A percentile compares a stretch with the other conserved stretches of the same genome.
Evolutionary conservation across 2,329 filamentous ascomycete genomes (phyloP).

Genomic region (Gaeumannomyces sp.): DNA sequence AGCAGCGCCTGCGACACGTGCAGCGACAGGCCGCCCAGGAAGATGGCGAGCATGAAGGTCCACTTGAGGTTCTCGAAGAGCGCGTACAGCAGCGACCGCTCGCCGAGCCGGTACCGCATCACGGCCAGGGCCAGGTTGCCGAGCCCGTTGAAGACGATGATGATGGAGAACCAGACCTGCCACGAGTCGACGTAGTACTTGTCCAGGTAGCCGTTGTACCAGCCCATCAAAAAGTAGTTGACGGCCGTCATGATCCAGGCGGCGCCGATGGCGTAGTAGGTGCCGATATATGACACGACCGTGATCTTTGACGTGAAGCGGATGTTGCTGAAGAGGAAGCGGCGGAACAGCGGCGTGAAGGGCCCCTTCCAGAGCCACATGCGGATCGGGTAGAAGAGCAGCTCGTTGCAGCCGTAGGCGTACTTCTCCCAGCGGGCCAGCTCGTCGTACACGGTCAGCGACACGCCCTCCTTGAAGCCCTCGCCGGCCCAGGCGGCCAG

Average conservation of each 20-base stretch:
- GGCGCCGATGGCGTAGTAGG: constrained; percentile 72
- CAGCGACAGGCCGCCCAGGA: constrained; percentile 74
- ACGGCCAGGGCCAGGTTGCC: constrained; percentile 67
- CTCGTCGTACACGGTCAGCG: constrained; percentile 78
- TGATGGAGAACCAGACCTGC: constrained; percentile 75
- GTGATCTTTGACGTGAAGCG: constrained; percentile 71
- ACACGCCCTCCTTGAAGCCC: constrained; percentile 80
- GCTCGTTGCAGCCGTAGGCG: constrained; percentile 76
- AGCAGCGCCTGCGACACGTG: constrained; percentile 76
- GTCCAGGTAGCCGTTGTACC: constrained; percentile 71
- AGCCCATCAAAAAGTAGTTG: constrained; percentile 73
- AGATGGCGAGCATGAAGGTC: constrained; percentile 69
- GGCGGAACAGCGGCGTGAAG: constrained; percentile 71
- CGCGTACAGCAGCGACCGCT: constrained; percentile 51
- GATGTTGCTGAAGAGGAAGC: constrained; percentile 67
- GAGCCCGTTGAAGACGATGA: constrained; percentile 70
- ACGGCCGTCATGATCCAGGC: constrained; percentile 66
- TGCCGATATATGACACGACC: constrained; percentile 70
- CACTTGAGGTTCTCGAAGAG: constrained; percentile 65
- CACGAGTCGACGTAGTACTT: constrained; percentile 76
- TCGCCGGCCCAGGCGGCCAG: constrained; percentile 67
- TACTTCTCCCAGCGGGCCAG: constrained; percentile 83
- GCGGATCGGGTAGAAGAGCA: constrained; percentile 71
- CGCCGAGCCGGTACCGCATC: constrained; percentile 66
- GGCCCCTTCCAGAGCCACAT: constrained; percentile 69